Percentiles rank a stretch among this genome's conserved stretches.
These are phyloP conservation scores for Styphnolobium japonicum DNA, from an alignment of 306 rosid species.

Conservation along the genomic window DNA sequence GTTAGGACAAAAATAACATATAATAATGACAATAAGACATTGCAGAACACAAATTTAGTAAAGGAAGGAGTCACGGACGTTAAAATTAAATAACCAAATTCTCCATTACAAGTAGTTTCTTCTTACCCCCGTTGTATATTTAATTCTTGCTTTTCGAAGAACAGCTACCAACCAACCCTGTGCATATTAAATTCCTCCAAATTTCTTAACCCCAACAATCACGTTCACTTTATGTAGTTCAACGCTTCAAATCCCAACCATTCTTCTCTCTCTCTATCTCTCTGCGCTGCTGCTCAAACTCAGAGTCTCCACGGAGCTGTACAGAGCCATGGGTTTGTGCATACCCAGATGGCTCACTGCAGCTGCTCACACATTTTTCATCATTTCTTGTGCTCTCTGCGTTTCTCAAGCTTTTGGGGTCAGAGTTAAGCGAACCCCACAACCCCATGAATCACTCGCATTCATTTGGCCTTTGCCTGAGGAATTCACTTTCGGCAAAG, in stretches of 20 bases:
- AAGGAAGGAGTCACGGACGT: too few species aligned
- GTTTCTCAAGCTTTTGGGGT: constrained; percentile 22
- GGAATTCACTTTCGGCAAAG: constrained; percentile 59
- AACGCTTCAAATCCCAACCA: not conserved
- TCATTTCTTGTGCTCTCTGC: constrained; percentile 24
- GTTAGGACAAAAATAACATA: too few species aligned
- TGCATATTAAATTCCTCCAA: too few species aligned
- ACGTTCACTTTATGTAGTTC: not conserved
- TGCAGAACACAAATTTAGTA: too few species aligned
- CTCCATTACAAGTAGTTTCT: too few species aligned
- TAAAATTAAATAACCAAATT: too few species aligned
- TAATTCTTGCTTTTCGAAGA: too few species aligned
- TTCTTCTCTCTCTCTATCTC: not conserved
- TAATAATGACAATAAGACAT: too few species aligned
- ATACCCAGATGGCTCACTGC: constrained; percentile 4
- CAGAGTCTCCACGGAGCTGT: not conserved
- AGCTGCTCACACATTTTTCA: not conserved
- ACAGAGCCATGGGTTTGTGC: constrained; percentile 24
- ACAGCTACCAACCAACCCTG: too few species aligned
- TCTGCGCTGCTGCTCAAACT: not conserved
- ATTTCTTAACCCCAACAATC: not conserved
- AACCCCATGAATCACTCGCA: constrained; percentile 35
- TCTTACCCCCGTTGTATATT: too few species aligned
- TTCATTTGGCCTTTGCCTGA: constrained; percentile 91
- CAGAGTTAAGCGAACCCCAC: not conserved